Evolutionary conservation across 495 filamentous ascomycete genomes (phyloP), one percentile per base, ranked within the genome.

Genomic region (Massariosphaeria phaeospora): DNA sequence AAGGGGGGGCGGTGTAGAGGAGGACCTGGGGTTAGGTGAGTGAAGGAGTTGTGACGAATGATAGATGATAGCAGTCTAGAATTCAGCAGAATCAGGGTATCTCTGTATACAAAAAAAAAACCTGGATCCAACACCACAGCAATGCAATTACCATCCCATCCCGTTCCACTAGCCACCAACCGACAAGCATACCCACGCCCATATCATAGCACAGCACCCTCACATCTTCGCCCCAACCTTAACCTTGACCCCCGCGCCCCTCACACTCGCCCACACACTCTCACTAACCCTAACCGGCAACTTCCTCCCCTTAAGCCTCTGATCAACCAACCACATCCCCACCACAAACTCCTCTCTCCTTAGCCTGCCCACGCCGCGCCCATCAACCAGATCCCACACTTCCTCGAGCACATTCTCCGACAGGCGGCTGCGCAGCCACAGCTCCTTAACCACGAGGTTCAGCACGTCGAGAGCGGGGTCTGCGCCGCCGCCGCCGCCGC

Each of bases 321-420:
- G 89, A 69, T 98, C 93, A 48, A 98, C 82, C 40, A 98, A 74
- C 93, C 93, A 98, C 77, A 91, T 82, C 11, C 93, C 93, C 34
- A 96, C 89, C 26, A 96, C 86, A 69, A 96, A 96, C 76, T 96
- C 89, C 33, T 88, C 82, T 65, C 80, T 80, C 20, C 73, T 76
- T 49, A 98, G 69, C 42, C 66, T 69, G 2, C 87, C 87, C 20
- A 74, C 72, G 11, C 75, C 67, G 11, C 74, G 68, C 2, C 76
- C 65, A 69, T 95, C 87, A 15, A 97, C 91, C 9, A 97, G 75
- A 44, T 86, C 79, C 85, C 88, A 97, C 25, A 95, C 79, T 67
- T 88, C 84, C 35, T 81, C 87, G 34, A 97, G 73, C 61, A 83
- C 77, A 55, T 84, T 72, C 15, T 66, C 55, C 0, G 84, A 79